Conservation (phyloP, 192 early-diverging fungal species). For the Allomyces javanicus region DNA sequence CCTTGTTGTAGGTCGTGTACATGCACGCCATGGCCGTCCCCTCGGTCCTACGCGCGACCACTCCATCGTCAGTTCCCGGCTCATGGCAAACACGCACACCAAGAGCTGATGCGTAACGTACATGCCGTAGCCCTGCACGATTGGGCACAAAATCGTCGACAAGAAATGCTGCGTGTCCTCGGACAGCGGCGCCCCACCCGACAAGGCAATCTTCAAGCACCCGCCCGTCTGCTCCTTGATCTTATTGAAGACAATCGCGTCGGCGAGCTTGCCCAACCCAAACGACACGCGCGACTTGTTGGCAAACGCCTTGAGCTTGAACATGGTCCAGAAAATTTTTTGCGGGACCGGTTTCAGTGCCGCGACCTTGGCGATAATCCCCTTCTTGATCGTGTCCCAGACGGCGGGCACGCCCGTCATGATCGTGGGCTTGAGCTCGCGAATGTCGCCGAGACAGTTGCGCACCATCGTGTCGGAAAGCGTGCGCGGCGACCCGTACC, state of each 20-base stretch:
- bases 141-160: slow-evolving; percentile 44
- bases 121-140: too few species aligned
- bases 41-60: slow-evolving; percentile 76
- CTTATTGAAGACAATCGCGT: slow-evolving; percentile 61
- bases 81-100: background rate
- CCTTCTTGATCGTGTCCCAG: slow-evolving; percentile 30
- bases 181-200: slow-evolving; percentile 79
- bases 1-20: slow-evolving; percentile 30
- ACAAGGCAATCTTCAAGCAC: slow-evolving; percentile 53
- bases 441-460: slow-evolving; percentile 42
- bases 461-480: slow-evolving; percentile 35
- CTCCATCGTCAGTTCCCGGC: background rate
- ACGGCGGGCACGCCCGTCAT: slow-evolving; percentile 43
- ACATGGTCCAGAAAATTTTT: background rate
- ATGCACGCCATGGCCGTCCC: slow-evolving; percentile 49
- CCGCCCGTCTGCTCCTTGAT: slow-evolving; percentile 71
- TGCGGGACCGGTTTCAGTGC: background rate
- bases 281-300: background rate
- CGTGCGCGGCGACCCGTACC: slow-evolving; percentile 34
- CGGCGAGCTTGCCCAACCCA: slow-evolving; percentile 8
- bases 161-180: slow-evolving; percentile 69
- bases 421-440: slow-evolving; percentile 33
- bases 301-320: background rate
- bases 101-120: slow-evolving; percentile 18
- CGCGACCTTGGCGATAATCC: slow-evolving; percentile 6